Evolutionary conservation across 2,329 filamentous ascomycete species (phyloP).

Genomic region (Delphinella strobiligena): DNA sequence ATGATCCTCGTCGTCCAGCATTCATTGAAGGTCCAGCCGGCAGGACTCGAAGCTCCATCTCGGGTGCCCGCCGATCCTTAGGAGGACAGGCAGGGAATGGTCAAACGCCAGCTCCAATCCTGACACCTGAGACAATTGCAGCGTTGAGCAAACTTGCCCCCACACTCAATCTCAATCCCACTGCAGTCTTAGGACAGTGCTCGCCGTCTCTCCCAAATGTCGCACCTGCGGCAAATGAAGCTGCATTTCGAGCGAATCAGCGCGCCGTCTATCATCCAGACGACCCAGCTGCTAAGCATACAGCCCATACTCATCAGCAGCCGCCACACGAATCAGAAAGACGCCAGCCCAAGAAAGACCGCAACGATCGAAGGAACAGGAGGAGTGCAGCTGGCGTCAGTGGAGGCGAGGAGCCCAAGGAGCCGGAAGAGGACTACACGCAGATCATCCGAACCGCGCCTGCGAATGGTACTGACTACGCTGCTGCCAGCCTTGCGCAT

Average conservation of each 20-base stretch:
- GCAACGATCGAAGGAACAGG: constrained; percentile 2
- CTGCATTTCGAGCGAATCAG: neutral
- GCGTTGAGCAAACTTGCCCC: constrained; percentile 5
- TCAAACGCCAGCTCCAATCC: neutral
- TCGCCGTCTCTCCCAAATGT: constrained; percentile 2
- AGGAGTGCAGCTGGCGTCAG: neutral
- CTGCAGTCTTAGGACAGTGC: neutral
- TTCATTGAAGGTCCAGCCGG: constrained; percentile 3
- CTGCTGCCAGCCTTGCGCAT: neutral
- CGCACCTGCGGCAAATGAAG: neutral
- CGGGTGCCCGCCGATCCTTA: neutral
- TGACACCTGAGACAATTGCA: constrained; percentile 5
- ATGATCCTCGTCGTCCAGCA: constrained; percentile 32
- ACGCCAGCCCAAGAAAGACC: neutral
- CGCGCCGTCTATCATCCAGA: neutral
- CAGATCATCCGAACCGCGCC: constrained; percentile 6
- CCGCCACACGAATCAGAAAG: neutral
- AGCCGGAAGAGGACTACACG: constrained; percentile 5
- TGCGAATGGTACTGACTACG: neutral
- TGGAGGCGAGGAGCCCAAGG: neutral
- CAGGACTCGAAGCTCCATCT: neutral
- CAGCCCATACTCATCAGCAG: neutral
- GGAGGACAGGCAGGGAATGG: neutral
- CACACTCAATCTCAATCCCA: neutral
- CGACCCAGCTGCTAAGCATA: neutral